These are phyloP conservation scores for Knoxia roxburghii DNA, from an alignment of 257 asterid genomes.

Conservation along the genomic window DNA sequence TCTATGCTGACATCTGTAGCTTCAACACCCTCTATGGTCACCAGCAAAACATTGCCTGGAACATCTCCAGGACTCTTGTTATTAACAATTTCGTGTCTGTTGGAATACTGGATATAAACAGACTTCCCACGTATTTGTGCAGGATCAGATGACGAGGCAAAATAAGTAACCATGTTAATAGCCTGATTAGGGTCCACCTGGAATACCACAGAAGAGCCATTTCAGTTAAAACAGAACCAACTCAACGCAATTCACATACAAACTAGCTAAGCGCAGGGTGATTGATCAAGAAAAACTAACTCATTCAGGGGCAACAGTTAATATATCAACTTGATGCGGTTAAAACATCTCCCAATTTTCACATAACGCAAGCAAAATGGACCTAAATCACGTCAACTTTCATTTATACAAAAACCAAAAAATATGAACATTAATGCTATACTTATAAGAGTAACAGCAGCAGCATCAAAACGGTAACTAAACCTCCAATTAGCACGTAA, in stretches of 20 bases:
- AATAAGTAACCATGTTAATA: slow-evolving; percentile 72
- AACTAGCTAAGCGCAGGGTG: background rate
- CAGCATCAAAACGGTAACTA: background rate
- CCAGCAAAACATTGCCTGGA: slow-evolving; percentile 81
- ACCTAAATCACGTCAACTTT: background rate
- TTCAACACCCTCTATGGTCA: slow-evolving; percentile 79
- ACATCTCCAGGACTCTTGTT: slow-evolving; percentile 78
- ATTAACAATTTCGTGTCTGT: slow-evolving; percentile 80
- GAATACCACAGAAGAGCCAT: slow-evolving; percentile 12
- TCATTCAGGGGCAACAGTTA: background rate
- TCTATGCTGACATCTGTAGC: slow-evolving; percentile 86
- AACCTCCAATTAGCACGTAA: background rate
- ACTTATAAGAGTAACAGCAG: background rate
- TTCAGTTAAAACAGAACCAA: background rate
- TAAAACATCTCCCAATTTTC: background rate
- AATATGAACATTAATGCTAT: background rate
- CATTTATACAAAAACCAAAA: background rate
- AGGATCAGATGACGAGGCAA: slow-evolving; percentile 79
- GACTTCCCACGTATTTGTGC: slow-evolving; percentile 80
- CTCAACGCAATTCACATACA: background rate
- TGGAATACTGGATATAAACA: slow-evolving; percentile 77
- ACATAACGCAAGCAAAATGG: background rate
- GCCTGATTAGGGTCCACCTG: slow-evolving; percentile 87
- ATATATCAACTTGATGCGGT: background rate
- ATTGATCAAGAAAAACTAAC: background rate